Percentiles rank a stretch among this genome's conserved stretches.
phyloP scores from a whole-genome alignment of 1,284 basidiomycete species.

The Ceratobasidium sp. region DNA sequence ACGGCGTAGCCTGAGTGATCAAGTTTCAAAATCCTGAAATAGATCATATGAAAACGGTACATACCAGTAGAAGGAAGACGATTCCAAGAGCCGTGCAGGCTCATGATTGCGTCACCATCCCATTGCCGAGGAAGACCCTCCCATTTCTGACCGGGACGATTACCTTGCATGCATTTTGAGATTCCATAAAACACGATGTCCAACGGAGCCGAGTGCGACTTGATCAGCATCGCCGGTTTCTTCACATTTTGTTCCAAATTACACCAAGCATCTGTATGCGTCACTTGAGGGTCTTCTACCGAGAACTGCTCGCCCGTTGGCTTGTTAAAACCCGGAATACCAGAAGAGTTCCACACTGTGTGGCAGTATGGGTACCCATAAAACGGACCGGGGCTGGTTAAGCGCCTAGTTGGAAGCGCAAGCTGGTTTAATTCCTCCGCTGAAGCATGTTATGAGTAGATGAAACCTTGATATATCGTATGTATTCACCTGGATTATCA shows the following conservation, averaged over 20 bases:
- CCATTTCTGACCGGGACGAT: too few species aligned
- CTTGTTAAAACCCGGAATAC: background rate
- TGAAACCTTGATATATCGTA: background rate
- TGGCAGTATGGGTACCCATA: conserved; percentile 42
- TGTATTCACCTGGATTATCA: conserved; percentile 30
- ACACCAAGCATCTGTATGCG: conserved; percentile 32
- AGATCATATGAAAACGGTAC: background rate
- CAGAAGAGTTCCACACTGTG: conserved; percentile 8
- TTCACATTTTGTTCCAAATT: background rate
- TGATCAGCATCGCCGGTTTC: background rate
- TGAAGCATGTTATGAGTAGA: background rate
- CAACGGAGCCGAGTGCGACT: conserved; percentile 29
- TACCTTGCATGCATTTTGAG: background rate
- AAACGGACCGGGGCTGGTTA: background rate
- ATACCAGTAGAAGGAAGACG: conserved; percentile 28
- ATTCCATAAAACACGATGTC: conserved; percentile 36
- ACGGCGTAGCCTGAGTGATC: background rate
- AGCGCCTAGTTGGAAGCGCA: background rate
- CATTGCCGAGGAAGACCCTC: conserved; percentile 9
- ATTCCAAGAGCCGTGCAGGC: conserved; percentile 43
- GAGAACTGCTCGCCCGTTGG: conserved; percentile 33
- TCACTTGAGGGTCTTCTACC: background rate
- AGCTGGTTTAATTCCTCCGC: conserved; percentile 42
- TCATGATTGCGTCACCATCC: conserved; percentile 35
- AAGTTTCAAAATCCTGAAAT: background rate